These are phyloP conservation scores for Lagenaria siceraria DNA, from an alignment of 306 rosid genomes.

Conservation along the genomic window DNA sequence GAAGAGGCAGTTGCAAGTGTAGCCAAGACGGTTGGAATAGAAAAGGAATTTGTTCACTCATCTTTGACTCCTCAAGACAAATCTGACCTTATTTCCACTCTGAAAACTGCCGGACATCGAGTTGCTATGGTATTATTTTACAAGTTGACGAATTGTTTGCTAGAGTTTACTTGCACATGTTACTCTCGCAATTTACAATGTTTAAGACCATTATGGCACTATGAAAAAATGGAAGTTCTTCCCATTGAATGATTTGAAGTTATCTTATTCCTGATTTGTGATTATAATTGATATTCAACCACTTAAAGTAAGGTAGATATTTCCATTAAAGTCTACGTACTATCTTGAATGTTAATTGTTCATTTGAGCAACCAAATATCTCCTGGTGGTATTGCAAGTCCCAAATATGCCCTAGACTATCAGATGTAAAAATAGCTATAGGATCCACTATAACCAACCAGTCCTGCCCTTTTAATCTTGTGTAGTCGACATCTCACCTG, in stretches of 20 bases:
- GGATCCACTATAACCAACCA: not conserved
- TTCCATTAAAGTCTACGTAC: not conserved
- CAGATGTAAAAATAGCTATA: not conserved
- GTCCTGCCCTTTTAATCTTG: not conserved
- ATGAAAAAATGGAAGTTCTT: not conserved
- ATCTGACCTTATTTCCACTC: slow-evolving; percentile 60
- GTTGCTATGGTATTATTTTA: slow-evolving; percentile 79
- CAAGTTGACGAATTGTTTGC: not conserved
- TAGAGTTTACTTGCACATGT: slow-evolving; percentile 3
- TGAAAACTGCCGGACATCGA: slow-evolving; percentile 68
- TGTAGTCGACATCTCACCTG: not conserved
- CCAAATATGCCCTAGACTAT: not conserved
- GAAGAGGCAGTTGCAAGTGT: slow-evolving; percentile 94
- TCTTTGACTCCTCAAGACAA: slow-evolving; percentile 78
- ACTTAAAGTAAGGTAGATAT: not conserved
- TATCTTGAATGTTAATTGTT: not conserved
- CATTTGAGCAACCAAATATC: not conserved
- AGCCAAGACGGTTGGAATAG: slow-evolving; percentile 75
- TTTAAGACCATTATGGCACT: not conserved
- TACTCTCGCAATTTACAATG: not conserved
- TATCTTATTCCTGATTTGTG: not conserved
- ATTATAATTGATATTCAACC: not conserved
- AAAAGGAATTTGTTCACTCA: slow-evolving; percentile 48
- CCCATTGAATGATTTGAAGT: not conserved
- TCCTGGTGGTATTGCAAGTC: not conserved